phyloP scores from a whole-genome alignment of 768 basidiomycete genomes.

The Mycena capillaripes region DNA sequence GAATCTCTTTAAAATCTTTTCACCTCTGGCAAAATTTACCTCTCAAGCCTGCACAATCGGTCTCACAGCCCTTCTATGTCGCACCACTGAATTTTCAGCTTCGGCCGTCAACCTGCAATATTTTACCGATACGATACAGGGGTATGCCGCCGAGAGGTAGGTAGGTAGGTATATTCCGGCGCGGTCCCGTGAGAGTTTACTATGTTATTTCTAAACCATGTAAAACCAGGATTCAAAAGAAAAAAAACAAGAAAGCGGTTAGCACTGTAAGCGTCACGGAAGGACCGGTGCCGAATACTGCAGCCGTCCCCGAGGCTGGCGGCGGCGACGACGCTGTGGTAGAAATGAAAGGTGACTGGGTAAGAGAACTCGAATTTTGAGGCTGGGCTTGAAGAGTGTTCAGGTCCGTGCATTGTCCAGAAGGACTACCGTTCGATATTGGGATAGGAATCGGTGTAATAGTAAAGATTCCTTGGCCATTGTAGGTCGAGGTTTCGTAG shows the following conservation, averaged over 20 bases:
- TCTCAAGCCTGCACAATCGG: too few species aligned
- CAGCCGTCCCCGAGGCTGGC: not conserved
- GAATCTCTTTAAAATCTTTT: too few species aligned
- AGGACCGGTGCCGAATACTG: not conserved
- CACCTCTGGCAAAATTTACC: too few species aligned
- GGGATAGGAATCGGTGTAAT: conserved; percentile 57
- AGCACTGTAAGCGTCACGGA: not conserved
- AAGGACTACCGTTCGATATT: conserved; percentile 46
- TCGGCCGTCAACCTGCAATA: too few species aligned
- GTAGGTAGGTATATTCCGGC: too few species aligned
- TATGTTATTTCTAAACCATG: not conserved
- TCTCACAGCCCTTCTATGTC: too few species aligned
- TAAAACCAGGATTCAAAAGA: not conserved
- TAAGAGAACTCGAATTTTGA: conserved; percentile 50
- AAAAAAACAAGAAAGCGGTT: not conserved
- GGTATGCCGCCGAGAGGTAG: too few species aligned
- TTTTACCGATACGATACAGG: too few species aligned
- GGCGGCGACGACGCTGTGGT: not conserved
- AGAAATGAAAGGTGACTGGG: conserved; percentile 47
- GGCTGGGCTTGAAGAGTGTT: conserved; percentile 47
- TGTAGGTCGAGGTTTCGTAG: conserved; percentile 57
- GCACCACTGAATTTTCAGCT: too few species aligned
- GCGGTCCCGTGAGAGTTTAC: too few species aligned
- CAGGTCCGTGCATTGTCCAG: conserved; percentile 28
- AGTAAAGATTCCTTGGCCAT: conserved; percentile 50